Percentiles rank a stretch among this genome's conserved stretches.
phyloP scores from a whole-genome alignment of 345 rosid species.

The Boechera stricta region DNA sequence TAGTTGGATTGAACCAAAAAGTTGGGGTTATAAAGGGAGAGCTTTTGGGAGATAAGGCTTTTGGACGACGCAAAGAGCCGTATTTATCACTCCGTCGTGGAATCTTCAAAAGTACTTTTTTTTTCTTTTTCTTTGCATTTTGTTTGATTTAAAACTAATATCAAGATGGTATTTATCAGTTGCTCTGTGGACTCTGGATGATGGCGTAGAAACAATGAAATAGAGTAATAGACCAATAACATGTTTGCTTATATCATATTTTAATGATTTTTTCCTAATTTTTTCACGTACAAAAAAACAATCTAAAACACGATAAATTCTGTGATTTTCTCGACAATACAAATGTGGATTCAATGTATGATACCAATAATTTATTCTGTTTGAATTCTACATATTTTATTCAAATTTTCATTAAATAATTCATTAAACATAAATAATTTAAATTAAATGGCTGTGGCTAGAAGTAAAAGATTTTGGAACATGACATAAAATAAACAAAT shows the following conservation, averaged over 20 bases:
- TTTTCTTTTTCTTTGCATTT: not conserved
- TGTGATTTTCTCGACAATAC: too few species aligned
- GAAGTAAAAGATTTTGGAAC: too few species aligned
- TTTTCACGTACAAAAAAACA: not conserved
- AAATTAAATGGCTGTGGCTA: too few species aligned
- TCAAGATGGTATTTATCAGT: not conserved
- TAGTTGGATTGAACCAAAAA: constrained; percentile 36
- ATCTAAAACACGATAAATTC: not conserved
- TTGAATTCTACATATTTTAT: too few species aligned
- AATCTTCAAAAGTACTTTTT: constrained; percentile 36
- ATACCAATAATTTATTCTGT: too few species aligned
- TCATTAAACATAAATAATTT: too few species aligned
- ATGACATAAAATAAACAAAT: too few species aligned
- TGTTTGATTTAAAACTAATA: constrained; percentile 2
- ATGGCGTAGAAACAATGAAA: constrained; percentile 29
- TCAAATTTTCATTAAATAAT: too few species aligned
- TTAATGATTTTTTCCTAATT: too few species aligned
- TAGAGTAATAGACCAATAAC: not conserved
- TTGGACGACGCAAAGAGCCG: constrained; percentile 46
- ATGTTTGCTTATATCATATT: not conserved
- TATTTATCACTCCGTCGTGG: constrained; percentile 26
- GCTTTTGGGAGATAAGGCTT: constrained; percentile 42
- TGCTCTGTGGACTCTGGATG: constrained; percentile 22
- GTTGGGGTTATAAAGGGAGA: constrained; percentile 9
- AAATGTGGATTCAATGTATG: too few species aligned